phyloP scores from a whole-genome alignment of 2,329 filamentous ascomycete species.

The Aschersonia sp. region DNA sequence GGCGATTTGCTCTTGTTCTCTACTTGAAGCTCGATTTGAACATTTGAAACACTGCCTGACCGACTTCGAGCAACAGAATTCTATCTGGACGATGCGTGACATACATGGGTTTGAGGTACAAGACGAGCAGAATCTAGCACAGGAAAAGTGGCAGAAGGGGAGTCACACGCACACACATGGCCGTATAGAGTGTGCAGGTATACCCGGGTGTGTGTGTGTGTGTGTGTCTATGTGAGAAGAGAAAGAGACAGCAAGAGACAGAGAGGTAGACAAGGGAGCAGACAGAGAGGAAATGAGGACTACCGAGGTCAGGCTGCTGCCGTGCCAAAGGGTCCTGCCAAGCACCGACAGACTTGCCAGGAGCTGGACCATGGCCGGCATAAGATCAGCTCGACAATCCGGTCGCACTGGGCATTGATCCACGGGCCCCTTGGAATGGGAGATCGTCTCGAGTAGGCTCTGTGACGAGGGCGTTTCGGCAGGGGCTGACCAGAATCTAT shows the following conservation, averaged over 20 bases:
- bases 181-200: too few relatives aligned
- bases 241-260: too few relatives aligned
- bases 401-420: conserved; percentile 25
- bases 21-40: not conserved
- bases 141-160: too few relatives aligned
- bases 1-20: not conserved
- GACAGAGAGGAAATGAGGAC: too few relatives aligned
- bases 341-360: not conserved
- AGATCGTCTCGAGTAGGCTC: conserved; percentile 13
- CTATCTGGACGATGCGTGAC: not conserved
- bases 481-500: conserved; percentile 3
- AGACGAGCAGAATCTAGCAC: not conserved
- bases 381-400: conserved; percentile 29
- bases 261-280: too few relatives aligned
- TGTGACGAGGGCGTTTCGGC: not conserved
- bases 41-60: not conserved
- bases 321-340: not conserved
- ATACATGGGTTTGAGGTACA: not conserved
- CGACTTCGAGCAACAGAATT: not conserved
- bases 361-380: conserved; percentile 6
- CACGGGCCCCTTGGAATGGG: conserved; percentile 9
- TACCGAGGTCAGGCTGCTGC: too few relatives aligned
- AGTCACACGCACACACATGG: too few relatives aligned
- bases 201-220: too few relatives aligned
- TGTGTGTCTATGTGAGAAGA: too few relatives aligned